Evolutionary conservation across 139 green algal genomes (phyloP).

Genomic region (Chlamydomonas schloesseri): DNA sequence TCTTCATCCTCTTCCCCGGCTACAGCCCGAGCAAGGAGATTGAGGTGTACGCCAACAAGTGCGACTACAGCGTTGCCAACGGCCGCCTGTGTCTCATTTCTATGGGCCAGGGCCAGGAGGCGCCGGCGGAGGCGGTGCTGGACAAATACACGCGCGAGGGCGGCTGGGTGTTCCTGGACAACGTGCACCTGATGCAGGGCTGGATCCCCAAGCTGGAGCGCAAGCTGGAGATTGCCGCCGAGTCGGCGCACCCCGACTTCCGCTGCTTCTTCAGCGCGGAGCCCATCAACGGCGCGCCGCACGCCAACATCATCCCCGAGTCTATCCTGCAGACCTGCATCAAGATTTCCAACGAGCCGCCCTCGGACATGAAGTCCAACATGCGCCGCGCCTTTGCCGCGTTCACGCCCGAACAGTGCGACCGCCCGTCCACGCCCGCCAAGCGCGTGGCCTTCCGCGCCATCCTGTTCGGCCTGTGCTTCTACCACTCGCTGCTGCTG

Average conservation of each 20-base stretch:
- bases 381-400: slow-evolving; percentile 84
- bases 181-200: slow-evolving; percentile 91
- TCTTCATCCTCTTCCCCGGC: slow-evolving; percentile 93
- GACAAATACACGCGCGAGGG: slow-evolving; percentile 89
- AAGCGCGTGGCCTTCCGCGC: slow-evolving; percentile 83
- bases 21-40: slow-evolving; percentile 92
- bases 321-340: slow-evolving; percentile 88
- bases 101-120: slow-evolving; percentile 92
- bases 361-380: slow-evolving; percentile 91
- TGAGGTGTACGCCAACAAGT: slow-evolving; percentile 80
- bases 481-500: slow-evolving; percentile 92
- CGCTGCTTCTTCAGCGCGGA: slow-evolving; percentile 92
- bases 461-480: slow-evolving; percentile 90
- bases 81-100: slow-evolving; percentile 86
- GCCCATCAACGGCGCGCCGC: slow-evolving; percentile 89
- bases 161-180: slow-evolving; percentile 94
- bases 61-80: slow-evolving; percentile 79
- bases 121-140: slow-evolving; percentile 81
- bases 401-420: slow-evolving; percentile 77
- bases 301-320: slow-evolving; percentile 86
- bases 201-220: slow-evolving; percentile 90
- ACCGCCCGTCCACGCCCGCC: slow-evolving; percentile 62
- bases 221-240: slow-evolving; percentile 87
- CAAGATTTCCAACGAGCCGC: slow-evolving; percentile 89
- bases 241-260: slow-evolving; percentile 87